Conservation (phyloP, 2,329 filamentous ascomycete genomes). For the Aspergillus aculeatus region DNA sequence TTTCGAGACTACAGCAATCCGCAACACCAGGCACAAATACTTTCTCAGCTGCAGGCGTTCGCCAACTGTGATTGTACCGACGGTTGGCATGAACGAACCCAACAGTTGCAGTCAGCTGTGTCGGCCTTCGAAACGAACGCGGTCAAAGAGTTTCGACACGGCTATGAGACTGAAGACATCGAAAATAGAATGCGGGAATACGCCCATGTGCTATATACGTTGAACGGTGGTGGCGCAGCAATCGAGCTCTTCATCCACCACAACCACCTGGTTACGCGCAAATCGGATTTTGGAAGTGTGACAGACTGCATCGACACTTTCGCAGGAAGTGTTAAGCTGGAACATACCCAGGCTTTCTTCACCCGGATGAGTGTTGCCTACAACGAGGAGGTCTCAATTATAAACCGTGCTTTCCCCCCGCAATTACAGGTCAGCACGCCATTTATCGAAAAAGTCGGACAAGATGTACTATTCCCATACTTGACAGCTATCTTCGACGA, state of each 20-base stretch:
- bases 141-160: constrained; percentile 86
- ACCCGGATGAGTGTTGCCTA: constrained; percentile 69
- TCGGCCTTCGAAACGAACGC: constrained; percentile 88
- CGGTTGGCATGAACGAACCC: constrained; percentile 69
- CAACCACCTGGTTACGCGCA: constrained; percentile 77
- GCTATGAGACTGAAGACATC: constrained; percentile 83
- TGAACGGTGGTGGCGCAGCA: constrained; percentile 77
- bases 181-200: constrained; percentile 87
- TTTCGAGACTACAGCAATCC: constrained; percentile 87
- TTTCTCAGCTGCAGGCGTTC: constrained; percentile 77
- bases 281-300: constrained; percentile 68
- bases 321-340: constrained; percentile 68
- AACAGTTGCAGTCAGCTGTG: constrained; percentile 71
- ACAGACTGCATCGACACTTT: constrained; percentile 76
- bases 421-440: constrained; percentile 69
- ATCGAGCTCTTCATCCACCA: constrained; percentile 86
- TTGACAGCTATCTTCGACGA: constrained; percentile 83
- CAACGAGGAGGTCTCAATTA: constrained; percentile 77
- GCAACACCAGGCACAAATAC: constrained; percentile 84
- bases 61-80: constrained; percentile 75
- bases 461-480: constrained; percentile 82
- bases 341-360: constrained; percentile 81
- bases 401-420: constrained; percentile 77
- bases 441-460: constrained; percentile 77
- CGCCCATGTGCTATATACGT: constrained; percentile 75